These are phyloP conservation scores for Bidens hawaiensis DNA, from an alignment of 140 eudicot genomes.

Conservation along the genomic window DNA sequence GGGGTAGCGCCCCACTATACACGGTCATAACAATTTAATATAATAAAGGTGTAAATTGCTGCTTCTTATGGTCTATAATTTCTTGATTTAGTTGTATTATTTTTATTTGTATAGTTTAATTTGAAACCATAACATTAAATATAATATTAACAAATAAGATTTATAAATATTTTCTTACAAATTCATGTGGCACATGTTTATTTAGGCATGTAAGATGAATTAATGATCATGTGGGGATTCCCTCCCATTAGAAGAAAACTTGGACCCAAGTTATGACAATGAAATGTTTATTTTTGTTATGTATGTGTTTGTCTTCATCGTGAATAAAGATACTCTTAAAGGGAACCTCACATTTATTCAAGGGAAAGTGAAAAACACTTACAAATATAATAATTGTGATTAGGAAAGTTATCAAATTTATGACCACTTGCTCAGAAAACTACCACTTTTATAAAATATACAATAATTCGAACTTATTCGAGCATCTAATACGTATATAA, in stretches of 20 bases:
- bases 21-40: no score
- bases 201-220: conserved; percentile 5
- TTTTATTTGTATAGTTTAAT: no score
- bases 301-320: conserved; percentile 20
- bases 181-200: conserved; percentile 24
- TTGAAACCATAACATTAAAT: no score
- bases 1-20: no score
- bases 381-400: neutral
- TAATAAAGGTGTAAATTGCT: no score
- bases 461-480: no score
- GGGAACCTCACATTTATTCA: conserved; percentile 10
- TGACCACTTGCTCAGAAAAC: neutral
- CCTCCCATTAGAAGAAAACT: neutral
- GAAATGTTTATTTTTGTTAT: conserved; percentile 10
- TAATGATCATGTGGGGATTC: conserved; percentile 21
- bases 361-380: conserved; percentile 2
- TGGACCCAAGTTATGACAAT: conserved; percentile 18
- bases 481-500: no score
- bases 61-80: no score
- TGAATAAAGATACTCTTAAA: conserved; percentile 15
- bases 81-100: no score
- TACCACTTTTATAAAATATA: no score
- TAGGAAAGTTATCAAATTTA: neutral
- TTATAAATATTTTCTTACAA: neutral
- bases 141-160: neutral